Evolutionary conservation across 306 rosid species (phyloP).

Genomic region (Glycine tomentella): DNA sequence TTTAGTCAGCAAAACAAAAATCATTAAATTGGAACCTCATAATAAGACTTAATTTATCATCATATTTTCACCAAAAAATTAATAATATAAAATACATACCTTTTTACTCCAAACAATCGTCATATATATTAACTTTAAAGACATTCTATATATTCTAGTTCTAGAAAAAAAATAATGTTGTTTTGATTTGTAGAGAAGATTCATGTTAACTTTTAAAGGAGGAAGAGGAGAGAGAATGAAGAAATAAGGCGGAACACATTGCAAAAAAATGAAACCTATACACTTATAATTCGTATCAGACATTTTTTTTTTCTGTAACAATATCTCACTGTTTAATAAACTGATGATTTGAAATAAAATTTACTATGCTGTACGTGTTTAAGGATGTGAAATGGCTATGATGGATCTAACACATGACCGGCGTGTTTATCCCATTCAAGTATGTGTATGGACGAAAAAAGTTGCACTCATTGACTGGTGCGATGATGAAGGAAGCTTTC

Average conservation of each 20-base stretch:
- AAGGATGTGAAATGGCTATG: background rate
- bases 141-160: background rate
- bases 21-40: background rate
- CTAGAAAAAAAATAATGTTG: background rate
- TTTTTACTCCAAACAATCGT: background rate
- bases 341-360: background rate
- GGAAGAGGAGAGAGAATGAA: background rate
- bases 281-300: background rate
- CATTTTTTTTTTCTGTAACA: background rate
- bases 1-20: no score
- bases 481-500: conserved; percentile 1
- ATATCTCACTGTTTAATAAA: background rate
- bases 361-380: background rate
- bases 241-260: background rate
- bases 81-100: background rate
- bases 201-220: background rate
- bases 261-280: background rate
- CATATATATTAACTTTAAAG: background rate
- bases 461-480: conserved; percentile 35
- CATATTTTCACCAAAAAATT: background rate
- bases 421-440: conserved; percentile 24
- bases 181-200: background rate
- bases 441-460: conserved; percentile 35
- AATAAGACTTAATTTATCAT: background rate
- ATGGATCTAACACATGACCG: conserved; percentile 5